Percentiles rank a stretch among this genome's conserved stretches.
Conservation (phyloP, 371 early-diverging fungal genomes). For the Thermomucor indicae-seudaticae region DNA sequence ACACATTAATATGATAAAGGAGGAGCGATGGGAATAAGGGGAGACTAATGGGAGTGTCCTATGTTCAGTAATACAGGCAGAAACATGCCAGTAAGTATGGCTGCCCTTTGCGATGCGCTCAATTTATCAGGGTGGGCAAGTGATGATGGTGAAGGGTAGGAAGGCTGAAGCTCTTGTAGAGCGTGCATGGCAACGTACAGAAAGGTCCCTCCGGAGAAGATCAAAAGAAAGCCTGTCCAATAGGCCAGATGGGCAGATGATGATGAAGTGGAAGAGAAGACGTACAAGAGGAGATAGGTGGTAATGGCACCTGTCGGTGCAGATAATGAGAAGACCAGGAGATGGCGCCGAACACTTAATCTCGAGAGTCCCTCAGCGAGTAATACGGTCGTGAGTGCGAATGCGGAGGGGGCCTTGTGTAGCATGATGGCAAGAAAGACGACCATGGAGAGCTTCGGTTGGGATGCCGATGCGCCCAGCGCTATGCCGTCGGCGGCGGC, state of each 20-base stretch:
- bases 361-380: conserved; percentile 68
- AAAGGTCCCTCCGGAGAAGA: conserved; percentile 89
- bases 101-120: conserved; percentile 11
- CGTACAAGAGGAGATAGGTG: conserved; percentile 59
- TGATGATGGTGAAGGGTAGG: no score
- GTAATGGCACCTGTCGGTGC: conserved; percentile 82
- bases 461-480: conserved; percentile 72
- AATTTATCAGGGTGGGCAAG: conserved; percentile 4
- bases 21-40: not conserved
- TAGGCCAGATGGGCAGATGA: conserved; percentile 44
- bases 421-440: conserved; percentile 95
- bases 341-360: conserved; percentile 65
- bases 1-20: not conserved
- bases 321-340: conserved; percentile 78
- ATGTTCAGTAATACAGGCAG: conserved; percentile 26
- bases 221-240: conserved; percentile 81
- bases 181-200: conserved; percentile 85
- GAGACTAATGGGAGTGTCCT: conserved; percentile 22
- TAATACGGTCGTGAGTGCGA: conserved; percentile 84
- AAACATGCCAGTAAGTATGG: conserved; percentile 33
- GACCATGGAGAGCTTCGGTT: conserved; percentile 73
- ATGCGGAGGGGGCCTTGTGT: conserved; percentile 95
- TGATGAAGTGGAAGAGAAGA: conserved; percentile 21
- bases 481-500: conserved; percentile 96
- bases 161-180: conserved; percentile 30